Evolutionary conservation across 2,329 filamentous ascomycete species (phyloP), one percentile per base, ranked within the genome.

Genomic region (Verticillium alfalfae): DNA sequence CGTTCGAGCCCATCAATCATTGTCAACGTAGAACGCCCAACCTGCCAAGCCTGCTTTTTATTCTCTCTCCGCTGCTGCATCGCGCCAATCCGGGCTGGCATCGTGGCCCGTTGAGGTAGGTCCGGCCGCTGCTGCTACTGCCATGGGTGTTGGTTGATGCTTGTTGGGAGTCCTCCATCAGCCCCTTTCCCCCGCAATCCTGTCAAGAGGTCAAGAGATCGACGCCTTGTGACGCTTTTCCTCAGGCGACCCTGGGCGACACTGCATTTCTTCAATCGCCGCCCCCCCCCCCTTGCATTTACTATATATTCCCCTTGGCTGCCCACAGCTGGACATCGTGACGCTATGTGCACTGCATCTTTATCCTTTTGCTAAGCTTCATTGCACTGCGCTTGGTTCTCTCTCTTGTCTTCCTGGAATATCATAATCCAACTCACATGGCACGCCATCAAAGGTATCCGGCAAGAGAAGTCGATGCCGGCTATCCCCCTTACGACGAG

Each of bases 141-240:
- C n/a, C 15, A 16, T 45, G 39, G 39, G 9, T 37, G 36, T 10
- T 37, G 36, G 39, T 16, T 16, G 39, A 41, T 16, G 16, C 13
- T 37, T n/a, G 39, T 16, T 41, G 39, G 39, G 39, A 41, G 39
- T 15, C 39, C 39, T 41, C 39, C 39, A 4, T 10, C 7, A 22
- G 45, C n/a, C 45, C 45, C 8, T 18, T 37, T 10, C 13, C 36
- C 36, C 36, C 36, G 36, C 45, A 41, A 41, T n/a, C 6, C 13
- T 16, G 13, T 2, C 45, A 22, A n/a, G 18, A 22, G 57, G 52
- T 60, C 58, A 60, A 60, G 18, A 12, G 58, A 60, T 60, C 58
- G 58, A 54, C 58, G 16, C 26, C 58, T 60, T 60, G 58, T 60
- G 58, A 60, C 58, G 45, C 58, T 39, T 37, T 56, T 22, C 45